These are phyloP conservation scores for Athelia sp. DNA, from an alignment of 1,284 basidiomycete species.

Conservation along the genomic window DNA sequence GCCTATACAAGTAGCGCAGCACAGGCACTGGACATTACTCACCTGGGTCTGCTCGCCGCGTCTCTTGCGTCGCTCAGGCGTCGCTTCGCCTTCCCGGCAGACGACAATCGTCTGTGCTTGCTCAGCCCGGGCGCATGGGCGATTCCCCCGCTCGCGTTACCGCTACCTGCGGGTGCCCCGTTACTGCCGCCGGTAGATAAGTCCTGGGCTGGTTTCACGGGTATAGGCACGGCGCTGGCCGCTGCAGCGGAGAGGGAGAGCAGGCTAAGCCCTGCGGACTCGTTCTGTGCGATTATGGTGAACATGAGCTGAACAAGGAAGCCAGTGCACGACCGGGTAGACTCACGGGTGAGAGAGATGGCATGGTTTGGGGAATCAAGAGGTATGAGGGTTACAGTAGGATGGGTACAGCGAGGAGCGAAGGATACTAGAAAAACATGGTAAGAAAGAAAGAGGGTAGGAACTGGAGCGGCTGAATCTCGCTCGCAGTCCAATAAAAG, in stretches of 20 bases:
- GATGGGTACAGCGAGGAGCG: neutral
- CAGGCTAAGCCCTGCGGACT: slow-evolving; percentile 34
- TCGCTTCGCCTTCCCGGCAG: slow-evolving; percentile 60
- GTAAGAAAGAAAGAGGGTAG: neutral
- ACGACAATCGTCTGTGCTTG: slow-evolving; percentile 63
- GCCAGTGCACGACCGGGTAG: neutral
- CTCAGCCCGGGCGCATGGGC: slow-evolving; percentile 15
- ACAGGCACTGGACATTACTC: slow-evolving; percentile 39
- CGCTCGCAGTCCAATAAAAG: too few species aligned
- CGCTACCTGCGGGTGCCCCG: too few species aligned
- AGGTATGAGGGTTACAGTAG: neutral
- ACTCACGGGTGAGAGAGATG: neutral
- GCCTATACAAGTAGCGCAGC: neutral
- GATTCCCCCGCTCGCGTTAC: too few species aligned
- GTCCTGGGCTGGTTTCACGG: slow-evolving; percentile 18
- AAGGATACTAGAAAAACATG: neutral
- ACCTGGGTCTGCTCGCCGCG: slow-evolving; percentile 67
- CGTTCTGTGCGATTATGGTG: slow-evolving; percentile 5
- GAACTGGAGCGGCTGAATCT: too few species aligned
- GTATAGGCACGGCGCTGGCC: slow-evolving; percentile 42
- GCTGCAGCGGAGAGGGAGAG: slow-evolving; percentile 65
- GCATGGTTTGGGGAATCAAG: neutral
- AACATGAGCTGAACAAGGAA: neutral
- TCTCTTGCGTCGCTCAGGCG: slow-evolving; percentile 73
- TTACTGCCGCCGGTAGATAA: slow-evolving; percentile 10